Conservation (phyloP, 106 monocot species). For the Cymbidium sinense region DNA sequence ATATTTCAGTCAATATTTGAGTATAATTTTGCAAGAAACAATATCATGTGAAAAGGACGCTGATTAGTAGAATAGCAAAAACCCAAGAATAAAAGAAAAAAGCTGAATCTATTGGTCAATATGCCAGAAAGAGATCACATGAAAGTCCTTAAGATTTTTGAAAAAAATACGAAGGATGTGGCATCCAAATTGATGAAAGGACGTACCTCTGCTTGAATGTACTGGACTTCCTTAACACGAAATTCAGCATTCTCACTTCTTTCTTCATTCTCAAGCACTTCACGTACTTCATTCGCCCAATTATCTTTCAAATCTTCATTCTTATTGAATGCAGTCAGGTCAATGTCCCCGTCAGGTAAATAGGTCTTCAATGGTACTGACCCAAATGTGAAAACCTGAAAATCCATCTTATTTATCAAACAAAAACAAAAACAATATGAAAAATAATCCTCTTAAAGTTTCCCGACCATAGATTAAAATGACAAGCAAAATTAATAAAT, state of each 20-base stretch:
- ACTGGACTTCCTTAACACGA: slow-evolving; percentile 80
- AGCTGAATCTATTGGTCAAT: not conserved
- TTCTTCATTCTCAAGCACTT: slow-evolving; percentile 61
- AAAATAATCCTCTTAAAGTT: too few species aligned
- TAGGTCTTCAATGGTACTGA: slow-evolving; percentile 96
- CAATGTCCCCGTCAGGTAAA: slow-evolving; percentile 98
- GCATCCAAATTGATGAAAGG: not conserved
- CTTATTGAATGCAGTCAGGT: slow-evolving; percentile 61
- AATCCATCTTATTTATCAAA: not conserved
- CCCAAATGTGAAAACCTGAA: slow-evolving; percentile 83
- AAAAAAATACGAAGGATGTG: not conserved
- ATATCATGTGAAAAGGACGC: not conserved
- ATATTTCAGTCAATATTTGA: not conserved
- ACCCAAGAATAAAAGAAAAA: not conserved
- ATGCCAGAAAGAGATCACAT: not conserved
- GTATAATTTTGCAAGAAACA: not conserved
- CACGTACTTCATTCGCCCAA: slow-evolving; percentile 42
- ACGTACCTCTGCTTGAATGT: slow-evolving; percentile 80
- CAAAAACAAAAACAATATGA: not conserved
- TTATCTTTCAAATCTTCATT: slow-evolving; percentile 33
- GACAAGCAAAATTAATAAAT: not conserved
- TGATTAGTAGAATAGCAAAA: not conserved
- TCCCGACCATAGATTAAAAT: not conserved
- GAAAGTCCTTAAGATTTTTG: not conserved
- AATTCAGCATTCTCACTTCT: slow-evolving; percentile 49